A percentile compares a stretch with the other conserved stretches of the same genome.
Conservation (phyloP, 805 yeast genomes). For the Yamadazyma nakazawae region DNA sequence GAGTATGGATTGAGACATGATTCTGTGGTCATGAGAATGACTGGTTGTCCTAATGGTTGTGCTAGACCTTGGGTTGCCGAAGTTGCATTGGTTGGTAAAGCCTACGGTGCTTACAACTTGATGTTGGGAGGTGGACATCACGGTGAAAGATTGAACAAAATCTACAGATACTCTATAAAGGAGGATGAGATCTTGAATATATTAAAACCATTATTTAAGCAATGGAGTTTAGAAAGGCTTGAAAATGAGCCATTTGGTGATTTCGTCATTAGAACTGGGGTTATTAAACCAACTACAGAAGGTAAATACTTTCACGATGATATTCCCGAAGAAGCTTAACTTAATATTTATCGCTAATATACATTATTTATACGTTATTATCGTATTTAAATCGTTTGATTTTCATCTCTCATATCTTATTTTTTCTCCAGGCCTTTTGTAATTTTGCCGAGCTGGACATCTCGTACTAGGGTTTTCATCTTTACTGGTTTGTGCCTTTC, state of each 20-base stretch:
- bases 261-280: conserved; percentile 81
- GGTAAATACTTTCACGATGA: conserved; percentile 96
- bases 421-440: too few relatives aligned
- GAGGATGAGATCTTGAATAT: conserved; percentile 82
- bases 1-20: conserved; percentile 93
- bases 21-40: conserved; percentile 95
- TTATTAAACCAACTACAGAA: conserved; percentile 82
- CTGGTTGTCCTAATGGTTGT: conserved; percentile 98
- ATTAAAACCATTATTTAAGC: conserved; percentile 82
- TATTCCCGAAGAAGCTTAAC: conserved; percentile 72
- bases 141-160: conserved; percentile 89
- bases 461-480: conserved; percentile 27
- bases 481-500: conserved; percentile 41
- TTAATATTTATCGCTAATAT: background rate
- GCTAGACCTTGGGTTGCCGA: conserved; percentile 99
- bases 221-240: conserved; percentile 88
- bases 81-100: conserved; percentile 93
- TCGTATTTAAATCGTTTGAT: background rate
- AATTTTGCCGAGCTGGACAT: conserved; percentile 10
- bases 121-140: conserved; percentile 95
- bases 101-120: conserved; percentile 87
- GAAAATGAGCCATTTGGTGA: conserved; percentile 97
- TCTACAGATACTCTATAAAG: conserved; percentile 80
- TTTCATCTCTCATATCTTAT: background rate
- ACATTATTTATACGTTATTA: background rate